phyloP scores from a whole-genome alignment of 129 eudicot genomes.

The Artemisia tridentata region DNA sequence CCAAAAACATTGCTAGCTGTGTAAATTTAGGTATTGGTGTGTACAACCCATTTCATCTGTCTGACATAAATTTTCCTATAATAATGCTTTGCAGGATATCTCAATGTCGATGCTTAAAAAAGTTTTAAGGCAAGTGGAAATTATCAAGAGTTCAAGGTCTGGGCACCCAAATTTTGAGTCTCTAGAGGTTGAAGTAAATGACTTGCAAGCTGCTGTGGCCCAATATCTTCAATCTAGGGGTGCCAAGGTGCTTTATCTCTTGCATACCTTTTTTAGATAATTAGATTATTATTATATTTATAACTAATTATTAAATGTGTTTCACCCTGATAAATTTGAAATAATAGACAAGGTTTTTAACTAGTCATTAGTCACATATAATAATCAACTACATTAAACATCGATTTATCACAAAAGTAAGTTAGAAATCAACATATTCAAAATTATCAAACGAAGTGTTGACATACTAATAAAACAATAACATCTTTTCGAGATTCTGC shows the following conservation, averaged over 20 bases:
- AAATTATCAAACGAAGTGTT: no score
- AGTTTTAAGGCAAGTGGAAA: slow-evolving; percentile 74
- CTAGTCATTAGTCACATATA: no score
- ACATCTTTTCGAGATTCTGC: no score
- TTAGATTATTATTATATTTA: background rate
- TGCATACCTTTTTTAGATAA: background rate
- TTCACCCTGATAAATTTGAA: no score
- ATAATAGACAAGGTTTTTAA: no score
- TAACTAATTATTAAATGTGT: no score
- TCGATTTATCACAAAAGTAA: no score
- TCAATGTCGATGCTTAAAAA: slow-evolving; percentile 72
- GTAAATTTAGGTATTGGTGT: slow-evolving; percentile 1
- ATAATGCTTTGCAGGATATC: slow-evolving; percentile 56
- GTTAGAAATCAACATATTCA: no score
- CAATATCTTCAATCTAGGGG: slow-evolving; percentile 89
- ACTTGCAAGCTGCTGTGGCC: slow-evolving; percentile 68
- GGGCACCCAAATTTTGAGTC: slow-evolving; percentile 87
- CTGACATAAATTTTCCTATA: slow-evolving; percentile 1
- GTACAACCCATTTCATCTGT: slow-evolving; percentile 6
- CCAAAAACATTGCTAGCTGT: no score
- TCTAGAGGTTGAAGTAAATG: slow-evolving; percentile 76
- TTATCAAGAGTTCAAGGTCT: slow-evolving; percentile 71
- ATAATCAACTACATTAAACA: no score
- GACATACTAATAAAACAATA: no score
- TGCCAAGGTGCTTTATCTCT: slow-evolving; percentile 60